These are phyloP conservation scores for Geotrichum klebahnii DNA, from an alignment of 1,139 yeast genomes.

Conservation along the genomic window DNA sequence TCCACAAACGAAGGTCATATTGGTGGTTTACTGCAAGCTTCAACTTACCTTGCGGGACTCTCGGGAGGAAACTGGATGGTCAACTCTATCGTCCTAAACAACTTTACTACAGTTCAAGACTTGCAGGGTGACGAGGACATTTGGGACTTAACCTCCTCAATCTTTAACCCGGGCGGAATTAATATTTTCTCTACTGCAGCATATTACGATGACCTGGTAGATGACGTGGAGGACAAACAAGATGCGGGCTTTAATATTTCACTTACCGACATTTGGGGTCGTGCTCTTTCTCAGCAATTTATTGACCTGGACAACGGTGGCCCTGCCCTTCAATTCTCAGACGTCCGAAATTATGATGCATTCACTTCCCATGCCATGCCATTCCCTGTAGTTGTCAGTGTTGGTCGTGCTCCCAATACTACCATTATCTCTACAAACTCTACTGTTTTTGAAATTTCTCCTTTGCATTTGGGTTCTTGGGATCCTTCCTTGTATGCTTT, in stretches of 20 bases:
- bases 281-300: constrained; percentile 76
- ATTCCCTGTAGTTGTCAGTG: constrained; percentile 79
- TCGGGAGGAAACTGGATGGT: constrained; percentile 91
- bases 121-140: constrained; percentile 58
- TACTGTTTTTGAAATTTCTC: constrained; percentile 76
- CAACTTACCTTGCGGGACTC: constrained; percentile 78
- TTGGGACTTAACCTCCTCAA: constrained; percentile 65
- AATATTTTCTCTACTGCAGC: constrained; percentile 52
- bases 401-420: constrained; percentile 74
- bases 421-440: constrained; percentile 53
- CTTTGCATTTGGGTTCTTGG: constrained; percentile 85
- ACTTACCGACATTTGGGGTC: constrained; percentile 90
- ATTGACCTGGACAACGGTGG: constrained; percentile 58
- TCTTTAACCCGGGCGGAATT: constrained; percentile 66
- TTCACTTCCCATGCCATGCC: constrained; percentile 74
- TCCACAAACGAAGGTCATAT: constrained; percentile 56
- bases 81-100: constrained; percentile 76
- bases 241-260: constrained; percentile 76
- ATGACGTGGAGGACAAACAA: constrained; percentile 55
- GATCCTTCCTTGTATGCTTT: constrained; percentile 76
- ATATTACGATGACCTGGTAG: constrained; percentile 54
- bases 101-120: constrained; percentile 70
- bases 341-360: constrained; percentile 50
- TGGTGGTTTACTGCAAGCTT: constrained; percentile 75
- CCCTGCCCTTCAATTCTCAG: constrained; percentile 62